Evolutionary conservation across 108 stramenopile species (phyloP).

Genomic region (Cyclotella cryptica): DNA sequence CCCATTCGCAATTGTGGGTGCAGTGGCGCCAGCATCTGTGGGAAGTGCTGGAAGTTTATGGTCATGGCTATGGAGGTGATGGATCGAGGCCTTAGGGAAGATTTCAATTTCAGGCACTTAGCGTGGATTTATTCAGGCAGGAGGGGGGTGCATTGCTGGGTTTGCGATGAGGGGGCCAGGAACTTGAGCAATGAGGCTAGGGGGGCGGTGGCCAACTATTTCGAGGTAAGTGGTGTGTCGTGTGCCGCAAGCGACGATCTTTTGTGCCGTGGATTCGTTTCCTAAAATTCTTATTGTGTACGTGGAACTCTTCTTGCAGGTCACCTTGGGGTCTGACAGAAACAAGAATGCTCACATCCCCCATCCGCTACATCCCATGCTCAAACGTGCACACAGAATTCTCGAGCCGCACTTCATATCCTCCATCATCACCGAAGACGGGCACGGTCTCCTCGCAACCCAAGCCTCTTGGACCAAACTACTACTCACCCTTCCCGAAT

Average conservation of each 20-base stretch:
- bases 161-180: slow-evolving; percentile 93
- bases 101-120: slow-evolving; percentile 97
- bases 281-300: background rate
- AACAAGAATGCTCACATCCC: slow-evolving; percentile 73
- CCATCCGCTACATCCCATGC: slow-evolving; percentile 88
- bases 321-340: slow-evolving; percentile 68
- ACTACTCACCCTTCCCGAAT: slow-evolving; percentile 84
- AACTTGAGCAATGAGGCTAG: slow-evolving; percentile 92
- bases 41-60: slow-evolving; percentile 98
- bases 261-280: background rate
- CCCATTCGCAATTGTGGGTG: slow-evolving; percentile 96
- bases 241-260: background rate
- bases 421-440: slow-evolving; percentile 77
- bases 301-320: slow-evolving; percentile 25
- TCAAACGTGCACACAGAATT: slow-evolving; percentile 82
- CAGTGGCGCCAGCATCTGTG: slow-evolving; percentile 89
- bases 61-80: slow-evolving; percentile 94
- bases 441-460: slow-evolving; percentile 86
- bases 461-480: slow-evolving; percentile 83
- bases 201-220: slow-evolving; percentile 94
- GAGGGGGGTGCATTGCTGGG: slow-evolving; percentile 99
- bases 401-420: slow-evolving; percentile 95
- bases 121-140: slow-evolving; percentile 99
- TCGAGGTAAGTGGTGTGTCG: slow-evolving; percentile 77
- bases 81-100: slow-evolving; percentile 85